phyloP scores from a whole-genome alignment of 805 yeast genomes.

The Yarrowia sp. region DNA sequence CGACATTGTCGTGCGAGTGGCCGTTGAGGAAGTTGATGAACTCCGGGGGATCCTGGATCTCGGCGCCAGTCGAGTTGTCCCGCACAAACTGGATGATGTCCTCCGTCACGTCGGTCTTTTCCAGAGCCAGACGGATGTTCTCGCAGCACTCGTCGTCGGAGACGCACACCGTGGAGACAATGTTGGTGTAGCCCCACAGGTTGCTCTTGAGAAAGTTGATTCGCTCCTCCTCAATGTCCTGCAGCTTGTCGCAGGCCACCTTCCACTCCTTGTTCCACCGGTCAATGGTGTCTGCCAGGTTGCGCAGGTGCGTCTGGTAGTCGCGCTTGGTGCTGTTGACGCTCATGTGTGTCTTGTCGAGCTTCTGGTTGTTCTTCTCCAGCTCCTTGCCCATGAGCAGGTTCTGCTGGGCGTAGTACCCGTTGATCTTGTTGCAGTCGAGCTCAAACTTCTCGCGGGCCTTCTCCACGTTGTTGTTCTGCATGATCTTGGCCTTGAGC shows the following conservation, averaged over 20 bases:
- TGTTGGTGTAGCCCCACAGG: conserved; percentile 75
- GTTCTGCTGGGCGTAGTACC: conserved; percentile 59
- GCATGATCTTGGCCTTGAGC: conserved; percentile 46
- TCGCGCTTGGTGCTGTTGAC: conserved; percentile 49
- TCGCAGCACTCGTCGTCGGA: conserved; percentile 77
- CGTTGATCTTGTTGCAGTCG: conserved; percentile 58
- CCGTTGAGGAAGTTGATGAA: conserved; percentile 61
- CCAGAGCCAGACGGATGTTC: conserved; percentile 61
- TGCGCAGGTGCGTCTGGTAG: conserved; percentile 55
- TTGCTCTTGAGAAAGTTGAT: conserved; percentile 66
- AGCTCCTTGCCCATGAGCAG: conserved; percentile 73
- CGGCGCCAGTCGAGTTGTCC: conserved; percentile 62
- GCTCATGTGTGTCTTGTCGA: conserved; percentile 48
- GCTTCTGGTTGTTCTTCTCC: conserved; percentile 56
- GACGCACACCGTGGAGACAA: conserved; percentile 72
- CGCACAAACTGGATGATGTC: conserved; percentile 58
- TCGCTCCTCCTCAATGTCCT: conserved; percentile 68
- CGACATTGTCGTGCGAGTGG: conserved; percentile 38
- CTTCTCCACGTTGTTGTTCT: conserved; percentile 40
- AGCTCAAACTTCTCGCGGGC: conserved; percentile 50
- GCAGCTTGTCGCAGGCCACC: conserved; percentile 57
- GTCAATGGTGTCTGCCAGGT: conserved; percentile 56
- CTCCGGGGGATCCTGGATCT: conserved; percentile 55
- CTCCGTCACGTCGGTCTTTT: conserved; percentile 58
- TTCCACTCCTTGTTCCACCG: conserved; percentile 74